Conservation (phyloP, 768 basidiomycete species). For the Suillus americanus region DNA sequence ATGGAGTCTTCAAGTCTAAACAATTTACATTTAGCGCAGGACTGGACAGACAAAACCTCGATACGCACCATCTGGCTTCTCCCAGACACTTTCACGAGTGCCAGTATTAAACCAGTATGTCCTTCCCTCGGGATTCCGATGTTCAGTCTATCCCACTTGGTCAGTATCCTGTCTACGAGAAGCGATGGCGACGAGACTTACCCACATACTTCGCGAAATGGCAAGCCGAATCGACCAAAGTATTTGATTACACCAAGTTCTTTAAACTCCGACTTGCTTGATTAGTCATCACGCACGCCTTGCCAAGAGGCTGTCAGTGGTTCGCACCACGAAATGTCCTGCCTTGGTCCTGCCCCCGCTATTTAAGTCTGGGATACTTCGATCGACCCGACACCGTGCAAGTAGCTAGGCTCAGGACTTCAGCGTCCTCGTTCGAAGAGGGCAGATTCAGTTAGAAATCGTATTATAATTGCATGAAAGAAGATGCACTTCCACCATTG, state of each 20-base stretch:
- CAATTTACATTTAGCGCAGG: not conserved
- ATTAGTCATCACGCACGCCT: not conserved
- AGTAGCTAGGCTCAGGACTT: no score
- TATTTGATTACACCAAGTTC: not conserved
- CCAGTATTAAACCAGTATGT: conserved; percentile 96
- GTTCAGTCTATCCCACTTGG: conserved; percentile 66
- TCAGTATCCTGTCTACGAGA: conserved; percentile 1
- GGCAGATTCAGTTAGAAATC: no score
- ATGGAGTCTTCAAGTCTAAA: conserved; percentile 84
- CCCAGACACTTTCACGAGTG: conserved; percentile 93
- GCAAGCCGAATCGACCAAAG: not conserved
- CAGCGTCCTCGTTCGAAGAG: no score
- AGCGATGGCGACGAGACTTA: conserved; percentile 16
- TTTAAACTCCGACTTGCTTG: not conserved
- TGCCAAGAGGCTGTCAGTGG: no score
- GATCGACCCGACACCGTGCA: no score
- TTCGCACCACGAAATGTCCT: no score
- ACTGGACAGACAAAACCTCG: conserved; percentile 10
- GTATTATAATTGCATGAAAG: no score
- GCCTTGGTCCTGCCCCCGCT: no score
- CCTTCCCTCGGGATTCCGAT: conserved; percentile 94
- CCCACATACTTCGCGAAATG: conserved; percentile 28
- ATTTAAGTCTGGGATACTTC: no score
- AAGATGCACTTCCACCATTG: no score
- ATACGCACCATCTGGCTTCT: conserved; percentile 87